Percentiles rank a stretch among this genome's conserved stretches.
These are phyloP conservation scores for Trifolium dubium DNA, from an alignment of 306 rosid species.

Conservation along the genomic window DNA sequence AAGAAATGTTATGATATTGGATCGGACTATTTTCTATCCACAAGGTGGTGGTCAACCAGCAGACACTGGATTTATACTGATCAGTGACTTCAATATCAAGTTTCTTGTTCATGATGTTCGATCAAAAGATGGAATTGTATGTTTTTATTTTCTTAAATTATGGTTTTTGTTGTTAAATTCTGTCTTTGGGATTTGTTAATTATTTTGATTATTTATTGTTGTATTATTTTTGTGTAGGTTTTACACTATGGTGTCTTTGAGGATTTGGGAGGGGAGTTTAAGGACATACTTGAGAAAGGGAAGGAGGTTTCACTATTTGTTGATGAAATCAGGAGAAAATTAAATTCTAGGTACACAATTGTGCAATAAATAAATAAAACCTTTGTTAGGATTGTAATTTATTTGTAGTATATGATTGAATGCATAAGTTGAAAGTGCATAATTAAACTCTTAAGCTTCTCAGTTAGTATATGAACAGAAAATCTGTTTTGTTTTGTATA, in stretches of 20 bases:
- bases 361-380: background rate
- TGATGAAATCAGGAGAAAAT: slow-evolving; percentile 71
- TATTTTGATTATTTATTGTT: background rate
- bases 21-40: slow-evolving; percentile 74
- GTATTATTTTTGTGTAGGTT: slow-evolving; percentile 48
- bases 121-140: slow-evolving; percentile 67
- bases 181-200: background rate
- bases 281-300: slow-evolving; percentile 45
- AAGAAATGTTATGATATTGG: slow-evolving; percentile 59
- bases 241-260: slow-evolving; percentile 66
- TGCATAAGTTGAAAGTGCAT: too few relatives aligned
- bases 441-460: too few relatives aligned
- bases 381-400: background rate
- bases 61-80: slow-evolving; percentile 56
- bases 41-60: slow-evolving; percentile 96
- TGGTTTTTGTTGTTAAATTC: background rate
- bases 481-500: too few relatives aligned
- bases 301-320: slow-evolving; percentile 60
- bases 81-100: slow-evolving; percentile 48
- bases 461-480: background rate
- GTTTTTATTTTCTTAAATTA: slow-evolving; percentile 12
- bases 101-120: slow-evolving; percentile 71
- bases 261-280: slow-evolving; percentile 48
- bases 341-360: slow-evolving; percentile 59
- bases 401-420: too few relatives aligned